Base-by-base conservation (phyloP, 148 eudicot genomes). In the Mesembryanthemum crystallinum region DNA sequence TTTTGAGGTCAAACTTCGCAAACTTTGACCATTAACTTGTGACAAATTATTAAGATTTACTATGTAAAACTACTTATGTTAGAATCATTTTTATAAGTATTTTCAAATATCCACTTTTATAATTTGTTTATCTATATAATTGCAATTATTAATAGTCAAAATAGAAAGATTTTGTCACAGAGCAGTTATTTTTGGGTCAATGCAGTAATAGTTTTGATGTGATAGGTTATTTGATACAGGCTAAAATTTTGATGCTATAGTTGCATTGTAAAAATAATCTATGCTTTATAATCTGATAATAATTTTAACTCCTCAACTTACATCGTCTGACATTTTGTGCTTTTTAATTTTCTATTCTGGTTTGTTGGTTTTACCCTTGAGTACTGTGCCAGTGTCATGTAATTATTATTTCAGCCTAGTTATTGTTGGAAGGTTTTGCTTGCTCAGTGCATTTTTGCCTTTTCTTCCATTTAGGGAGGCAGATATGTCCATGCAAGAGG, bases 401-500 rank as follows among this genome's bases (percentile, higher is more conserved):
- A 13, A 45, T 45, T 62, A 25, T 42, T 25, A 18, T 23, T 67
- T 23, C n/a, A 25, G 43, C 30, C 9, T 76, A 1, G 24, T 61
- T 67, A 23, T 7, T 25, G 71, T 28, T 54, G 55, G 17, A 12
- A 42, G 14, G 33, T 69, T 28, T 55, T 54, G 39, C 37, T 3
- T 76, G 66, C 27, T 52, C 62, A 32, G 15, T 30, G 72, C 47
- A 14, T 23, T 58, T 32, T 0, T 33, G 12, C 63, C 67, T 49
- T 77, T 74, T 25, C 47, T 32, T 57, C 65, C 67, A 14, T 72
- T 71, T 65, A 95, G 99, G 97, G 89, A 69, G 99, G 99, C 73
- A 88, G 94, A 89, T 81, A 92, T 82, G 82, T 95, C 69, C 97
- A 95, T 74, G 85, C 98, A 30, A 87, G 94, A 82, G 99, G 99